Evolutionary conservation across 768 basidiomycete genomes (phyloP).

Genomic region (Pleurotus tuber-regium): DNA sequence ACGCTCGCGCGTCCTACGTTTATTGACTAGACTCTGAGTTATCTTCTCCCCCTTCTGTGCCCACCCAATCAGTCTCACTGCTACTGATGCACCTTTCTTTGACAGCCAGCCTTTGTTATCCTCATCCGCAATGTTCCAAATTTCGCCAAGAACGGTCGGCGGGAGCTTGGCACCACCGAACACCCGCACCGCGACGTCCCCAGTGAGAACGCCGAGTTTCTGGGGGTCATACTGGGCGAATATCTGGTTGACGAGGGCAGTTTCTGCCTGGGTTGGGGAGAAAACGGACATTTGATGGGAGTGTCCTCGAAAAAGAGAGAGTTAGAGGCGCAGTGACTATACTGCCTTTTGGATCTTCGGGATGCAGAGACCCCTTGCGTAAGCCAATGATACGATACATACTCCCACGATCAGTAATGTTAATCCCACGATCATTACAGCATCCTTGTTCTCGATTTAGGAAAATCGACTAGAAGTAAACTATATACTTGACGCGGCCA

Average conservation of each 20-base stretch:
- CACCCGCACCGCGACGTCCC: conserved; percentile 86
- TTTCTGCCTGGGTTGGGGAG: conserved; percentile 44
- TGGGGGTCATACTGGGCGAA: conserved; percentile 73
- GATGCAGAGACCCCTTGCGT: background rate
- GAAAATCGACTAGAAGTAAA: too few relatives aligned
- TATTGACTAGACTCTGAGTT: conserved; percentile 56
- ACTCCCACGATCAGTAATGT: background rate
- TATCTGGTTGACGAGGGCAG: conserved; percentile 68
- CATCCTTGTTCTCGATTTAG: too few relatives aligned
- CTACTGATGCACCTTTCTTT: conserved; percentile 82
- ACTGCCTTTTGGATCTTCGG: conserved; percentile 5
- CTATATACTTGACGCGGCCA: too few relatives aligned
- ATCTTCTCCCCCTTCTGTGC: conserved; percentile 84
- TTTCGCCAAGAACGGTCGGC: conserved; percentile 79
- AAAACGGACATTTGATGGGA: conserved; percentile 47
- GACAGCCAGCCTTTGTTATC: conserved; percentile 93
- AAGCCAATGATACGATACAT: background rate
- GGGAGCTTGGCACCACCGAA: conserved; percentile 82
- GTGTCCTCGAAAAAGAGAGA: conserved; percentile 20
- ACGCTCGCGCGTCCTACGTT: conserved; percentile 52
- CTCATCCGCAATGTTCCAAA: conserved; percentile 92
- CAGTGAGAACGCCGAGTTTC: conserved; percentile 81
- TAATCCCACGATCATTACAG: too few relatives aligned
- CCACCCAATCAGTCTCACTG: conserved; percentile 89
- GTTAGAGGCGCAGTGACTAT: conserved; percentile 7